These are phyloP conservation scores for Pythium biforme DNA, from an alignment of 352 stramenopile species.

Conservation along the genomic window DNA sequence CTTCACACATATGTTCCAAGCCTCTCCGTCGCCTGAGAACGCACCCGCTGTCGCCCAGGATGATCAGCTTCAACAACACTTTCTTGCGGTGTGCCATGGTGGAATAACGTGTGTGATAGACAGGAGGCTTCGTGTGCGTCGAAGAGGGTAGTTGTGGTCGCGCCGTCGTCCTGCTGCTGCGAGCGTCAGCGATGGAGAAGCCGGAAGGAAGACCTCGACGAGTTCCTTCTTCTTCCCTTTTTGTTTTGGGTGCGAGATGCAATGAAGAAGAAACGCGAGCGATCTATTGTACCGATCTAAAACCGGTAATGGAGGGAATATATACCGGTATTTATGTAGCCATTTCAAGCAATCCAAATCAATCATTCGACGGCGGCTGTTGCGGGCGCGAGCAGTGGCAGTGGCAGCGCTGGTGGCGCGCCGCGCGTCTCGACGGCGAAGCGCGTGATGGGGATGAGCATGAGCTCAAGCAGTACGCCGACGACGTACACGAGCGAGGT, in stretches of 20 bases:
- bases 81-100: conserved; percentile 92
- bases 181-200: not conserved
- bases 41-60: conserved; percentile 97
- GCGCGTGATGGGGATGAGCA: conserved; percentile 52
- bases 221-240: conserved; percentile 4
- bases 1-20: too few relatives aligned
- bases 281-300: conserved; percentile 16
- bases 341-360: conserved; percentile 2
- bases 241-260: conserved; percentile 1
- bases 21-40: conserved; percentile 18
- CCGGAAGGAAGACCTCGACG: not conserved
- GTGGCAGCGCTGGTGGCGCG: not conserved
- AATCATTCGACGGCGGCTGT: not conserved
- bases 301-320: conserved; percentile 13
- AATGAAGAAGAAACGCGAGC: conserved; percentile 1
- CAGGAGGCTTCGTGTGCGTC: too few relatives aligned
- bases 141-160: too few relatives aligned
- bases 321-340: conserved; percentile 31
- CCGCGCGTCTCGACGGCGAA: conserved; percentile 19
- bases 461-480: conserved; percentile 45
- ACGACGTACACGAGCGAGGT: conserved; percentile 43
- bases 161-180: too few relatives aligned
- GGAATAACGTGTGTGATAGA: not conserved
- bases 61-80: conserved; percentile 97
- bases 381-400: not conserved